Evolutionary conservation across 139 green algal species (phyloP).

Genomic region (Gonium pectorale): DNA sequence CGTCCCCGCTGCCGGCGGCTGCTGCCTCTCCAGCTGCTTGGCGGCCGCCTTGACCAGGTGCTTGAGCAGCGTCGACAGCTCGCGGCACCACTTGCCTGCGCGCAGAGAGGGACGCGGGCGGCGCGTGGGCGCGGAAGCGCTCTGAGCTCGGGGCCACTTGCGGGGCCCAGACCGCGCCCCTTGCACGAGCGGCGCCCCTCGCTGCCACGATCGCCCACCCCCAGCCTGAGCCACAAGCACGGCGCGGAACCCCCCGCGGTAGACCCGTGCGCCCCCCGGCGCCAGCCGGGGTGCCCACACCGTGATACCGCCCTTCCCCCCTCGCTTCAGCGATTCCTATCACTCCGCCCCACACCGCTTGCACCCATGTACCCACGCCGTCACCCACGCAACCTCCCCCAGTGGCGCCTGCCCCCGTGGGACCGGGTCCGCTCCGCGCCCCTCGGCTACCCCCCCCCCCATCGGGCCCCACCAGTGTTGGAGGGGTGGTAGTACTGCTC

Average conservation of each 20-base stretch:
- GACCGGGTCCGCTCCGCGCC: no score
- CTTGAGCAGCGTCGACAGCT: constrained; percentile 64
- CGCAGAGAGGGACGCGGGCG: background rate
- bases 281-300: no score
- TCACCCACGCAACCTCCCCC: no score
- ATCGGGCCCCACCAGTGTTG: constrained; percentile 70
- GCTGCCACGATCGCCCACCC: background rate
- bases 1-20: background rate
- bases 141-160: background rate
- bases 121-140: background rate
- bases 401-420: no score
- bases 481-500: constrained; percentile 92
- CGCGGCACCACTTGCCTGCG: constrained; percentile 64
- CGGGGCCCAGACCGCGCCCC: background rate
- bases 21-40: constrained; percentile 64
- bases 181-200: background rate
- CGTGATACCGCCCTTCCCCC: background rate
- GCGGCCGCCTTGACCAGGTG: constrained; percentile 64
- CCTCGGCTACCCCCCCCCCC: background rate
- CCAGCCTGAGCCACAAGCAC: background rate
- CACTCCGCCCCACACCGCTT: background rate
- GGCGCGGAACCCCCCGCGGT: no score
- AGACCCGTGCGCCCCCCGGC: no score
- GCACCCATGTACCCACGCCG: background rate
- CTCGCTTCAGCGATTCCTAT: no score